phyloP scores from a whole-genome alignment of 2,329 filamentous ascomycete genomes.

The Myriosclerotinia scirpicola region DNA sequence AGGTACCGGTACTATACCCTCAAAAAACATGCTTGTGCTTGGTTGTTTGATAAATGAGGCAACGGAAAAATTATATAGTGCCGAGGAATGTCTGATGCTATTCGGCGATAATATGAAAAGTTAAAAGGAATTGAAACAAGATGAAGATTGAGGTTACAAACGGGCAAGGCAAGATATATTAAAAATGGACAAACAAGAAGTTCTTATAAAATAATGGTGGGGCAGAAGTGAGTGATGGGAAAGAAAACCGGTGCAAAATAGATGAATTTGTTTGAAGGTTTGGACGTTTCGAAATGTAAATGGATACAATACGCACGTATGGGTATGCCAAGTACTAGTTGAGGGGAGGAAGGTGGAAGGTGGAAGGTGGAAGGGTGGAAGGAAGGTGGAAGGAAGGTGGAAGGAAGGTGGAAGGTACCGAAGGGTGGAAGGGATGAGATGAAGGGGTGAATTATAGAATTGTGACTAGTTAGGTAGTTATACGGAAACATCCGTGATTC shows the following conservation, averaged over 20 bases:
- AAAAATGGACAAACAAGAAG: conserved; percentile 4
- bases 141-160: neutral
- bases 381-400: neutral
- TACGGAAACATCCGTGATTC: neutral
- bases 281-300: neutral
- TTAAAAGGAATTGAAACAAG: neutral
- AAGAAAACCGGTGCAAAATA: neutral
- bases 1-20: too few species aligned
- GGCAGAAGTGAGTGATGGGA: neutral
- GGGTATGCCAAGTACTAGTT: too few species aligned
- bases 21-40: neutral
- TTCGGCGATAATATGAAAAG: neutral
- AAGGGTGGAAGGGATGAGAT: neutral
- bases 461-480: neutral
- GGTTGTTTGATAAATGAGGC: neutral
- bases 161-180: neutral
- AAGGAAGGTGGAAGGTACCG: neutral
- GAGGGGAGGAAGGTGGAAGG: neutral
- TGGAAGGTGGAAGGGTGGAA: neutral
- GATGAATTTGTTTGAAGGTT: neutral
- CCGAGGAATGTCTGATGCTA: neutral
- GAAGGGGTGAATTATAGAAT: neutral
- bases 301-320: neutral
- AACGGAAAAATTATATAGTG: conserved; percentile 5
- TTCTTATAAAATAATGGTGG: conserved; percentile 19